Percentiles rank a stretch among this genome's conserved stretches.
phyloP scores from a whole-genome alignment of 1,139 yeast species.

The Torulaspora globosa region DNA sequence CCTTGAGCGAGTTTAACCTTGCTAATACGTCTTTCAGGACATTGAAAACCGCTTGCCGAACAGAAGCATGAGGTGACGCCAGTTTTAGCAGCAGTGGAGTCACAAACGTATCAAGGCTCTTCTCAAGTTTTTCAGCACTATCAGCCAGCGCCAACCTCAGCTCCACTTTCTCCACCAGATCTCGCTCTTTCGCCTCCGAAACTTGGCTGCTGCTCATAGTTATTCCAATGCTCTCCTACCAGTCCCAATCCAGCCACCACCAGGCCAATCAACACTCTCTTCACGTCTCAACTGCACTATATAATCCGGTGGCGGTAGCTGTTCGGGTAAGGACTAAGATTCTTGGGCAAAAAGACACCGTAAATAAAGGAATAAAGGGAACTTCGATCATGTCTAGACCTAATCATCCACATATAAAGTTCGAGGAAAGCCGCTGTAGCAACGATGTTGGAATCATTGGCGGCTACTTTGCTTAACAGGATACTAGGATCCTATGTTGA shows the following conservation, averaged over 20 bases:
- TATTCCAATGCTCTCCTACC: not conserved
- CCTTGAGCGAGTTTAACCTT: slow-evolving; percentile 56
- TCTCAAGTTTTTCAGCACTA: slow-evolving; percentile 60
- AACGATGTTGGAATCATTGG: slow-evolving; percentile 50
- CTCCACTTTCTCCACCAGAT: slow-evolving; percentile 71
- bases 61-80: slow-evolving; percentile 65
- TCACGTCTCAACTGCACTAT: not conserved
- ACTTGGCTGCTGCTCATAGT: slow-evolving; percentile 1
- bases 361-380: slow-evolving; percentile 2
- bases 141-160: slow-evolving; percentile 76
- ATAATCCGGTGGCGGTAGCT: slow-evolving; percentile 1
- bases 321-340: slow-evolving; percentile 7
- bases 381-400: not conserved
- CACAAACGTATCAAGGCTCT: slow-evolving; percentile 57
- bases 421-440: not conserved
- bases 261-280: not conserved
- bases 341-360: not conserved
- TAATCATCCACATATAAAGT: not conserved
- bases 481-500: slow-evolving; percentile 67
- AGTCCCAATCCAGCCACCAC: not conserved
- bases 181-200: slow-evolving; percentile 47
- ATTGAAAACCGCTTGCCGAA: slow-evolving; percentile 62
- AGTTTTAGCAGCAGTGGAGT: slow-evolving; percentile 77
- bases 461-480: slow-evolving; percentile 47
- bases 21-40: slow-evolving; percentile 65